Evolutionary conservation across 768 basidiomycete genomes (phyloP).

Genomic region (Suillus sp.): DNA sequence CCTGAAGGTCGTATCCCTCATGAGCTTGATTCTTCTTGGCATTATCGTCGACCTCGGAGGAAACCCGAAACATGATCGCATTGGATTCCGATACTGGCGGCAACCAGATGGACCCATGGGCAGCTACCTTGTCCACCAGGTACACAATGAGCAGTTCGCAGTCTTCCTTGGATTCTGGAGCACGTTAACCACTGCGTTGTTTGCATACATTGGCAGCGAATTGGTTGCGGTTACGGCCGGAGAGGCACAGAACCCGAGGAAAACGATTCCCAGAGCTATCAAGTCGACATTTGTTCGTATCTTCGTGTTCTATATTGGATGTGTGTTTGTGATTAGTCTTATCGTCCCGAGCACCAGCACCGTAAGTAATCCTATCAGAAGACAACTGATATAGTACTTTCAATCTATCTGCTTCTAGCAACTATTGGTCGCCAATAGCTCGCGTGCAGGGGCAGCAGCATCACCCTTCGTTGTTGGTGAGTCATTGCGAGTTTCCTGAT

Average conservation of each 20-base stretch:
- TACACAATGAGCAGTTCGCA: slow-evolving; percentile 49
- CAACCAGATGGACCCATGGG: slow-evolving; percentile 60
- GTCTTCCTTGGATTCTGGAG: slow-evolving; percentile 75
- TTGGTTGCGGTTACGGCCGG: slow-evolving; percentile 67
- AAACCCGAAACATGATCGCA: slow-evolving; percentile 37
- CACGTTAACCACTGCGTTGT: slow-evolving; percentile 69
- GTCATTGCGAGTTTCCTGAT: slow-evolving; percentile 32
- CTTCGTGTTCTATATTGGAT: slow-evolving; percentile 65
- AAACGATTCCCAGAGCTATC: slow-evolving; percentile 74
- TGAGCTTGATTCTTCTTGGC: slow-evolving; percentile 15
- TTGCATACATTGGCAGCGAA: slow-evolving; percentile 77
- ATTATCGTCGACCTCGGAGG: slow-evolving; percentile 65
- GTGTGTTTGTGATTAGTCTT: slow-evolving; percentile 72
- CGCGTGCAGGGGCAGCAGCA: slow-evolving; percentile 52
- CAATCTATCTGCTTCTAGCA: slow-evolving; percentile 17
- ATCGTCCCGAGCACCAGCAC: slow-evolving; percentile 64
- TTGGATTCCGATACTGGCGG: slow-evolving; percentile 47
- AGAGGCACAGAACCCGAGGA: slow-evolving; percentile 69
- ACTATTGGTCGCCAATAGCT: slow-evolving; percentile 42
- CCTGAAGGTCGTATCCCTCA: slow-evolving; percentile 57
- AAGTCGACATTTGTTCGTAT: slow-evolving; percentile 63
- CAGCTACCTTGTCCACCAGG: slow-evolving; percentile 48
- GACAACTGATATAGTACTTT: slow-evolving; percentile 3
- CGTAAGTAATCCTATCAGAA: slow-evolving; percentile 40
- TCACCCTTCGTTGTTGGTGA: slow-evolving; percentile 64